These are phyloP conservation scores for Populus ilicifolia DNA, from an alignment of 345 rosid species.

Conservation along the genomic window DNA sequence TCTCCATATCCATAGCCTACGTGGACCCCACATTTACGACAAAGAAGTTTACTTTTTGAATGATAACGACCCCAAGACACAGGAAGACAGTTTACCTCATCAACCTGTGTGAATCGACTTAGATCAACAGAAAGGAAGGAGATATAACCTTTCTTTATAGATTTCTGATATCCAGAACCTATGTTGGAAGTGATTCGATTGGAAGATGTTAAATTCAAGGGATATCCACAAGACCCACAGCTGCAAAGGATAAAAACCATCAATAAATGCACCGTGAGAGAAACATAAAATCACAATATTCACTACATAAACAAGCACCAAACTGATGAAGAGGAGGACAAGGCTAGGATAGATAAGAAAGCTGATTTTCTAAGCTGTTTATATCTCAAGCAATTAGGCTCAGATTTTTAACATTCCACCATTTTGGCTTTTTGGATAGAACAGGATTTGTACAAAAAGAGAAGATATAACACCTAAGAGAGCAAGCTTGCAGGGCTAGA, in stretches of 20 bases:
- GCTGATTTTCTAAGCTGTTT: background rate
- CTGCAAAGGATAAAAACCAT: conserved; percentile 32
- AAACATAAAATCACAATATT: background rate
- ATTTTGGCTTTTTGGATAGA: background rate
- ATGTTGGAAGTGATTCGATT: conserved; percentile 40
- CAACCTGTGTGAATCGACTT: conserved; percentile 58
- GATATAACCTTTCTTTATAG: conserved; percentile 40
- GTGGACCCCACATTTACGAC: conserved; percentile 61
- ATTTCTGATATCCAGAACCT: conserved; percentile 43
- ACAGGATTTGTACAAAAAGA: background rate
- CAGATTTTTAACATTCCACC: background rate
- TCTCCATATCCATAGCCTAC: conserved; percentile 57
- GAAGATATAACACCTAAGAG: background rate
- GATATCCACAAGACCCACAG: conserved; percentile 60
- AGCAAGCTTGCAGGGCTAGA: background rate
- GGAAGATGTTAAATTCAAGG: conserved; percentile 54
- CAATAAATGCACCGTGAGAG: background rate
- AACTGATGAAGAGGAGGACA: background rate
- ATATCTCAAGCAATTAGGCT: background rate
- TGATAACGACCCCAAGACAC: conserved; percentile 38
- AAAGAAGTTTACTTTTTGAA: conserved; percentile 53
- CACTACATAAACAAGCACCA: background rate
- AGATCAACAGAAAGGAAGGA: conserved; percentile 53
- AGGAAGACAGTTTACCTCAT: conserved; percentile 54
- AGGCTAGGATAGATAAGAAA: conserved; percentile 6